Conservation (phyloP, 805 yeast genomes). For the Metahyphopichia silvanorum region DNA sequence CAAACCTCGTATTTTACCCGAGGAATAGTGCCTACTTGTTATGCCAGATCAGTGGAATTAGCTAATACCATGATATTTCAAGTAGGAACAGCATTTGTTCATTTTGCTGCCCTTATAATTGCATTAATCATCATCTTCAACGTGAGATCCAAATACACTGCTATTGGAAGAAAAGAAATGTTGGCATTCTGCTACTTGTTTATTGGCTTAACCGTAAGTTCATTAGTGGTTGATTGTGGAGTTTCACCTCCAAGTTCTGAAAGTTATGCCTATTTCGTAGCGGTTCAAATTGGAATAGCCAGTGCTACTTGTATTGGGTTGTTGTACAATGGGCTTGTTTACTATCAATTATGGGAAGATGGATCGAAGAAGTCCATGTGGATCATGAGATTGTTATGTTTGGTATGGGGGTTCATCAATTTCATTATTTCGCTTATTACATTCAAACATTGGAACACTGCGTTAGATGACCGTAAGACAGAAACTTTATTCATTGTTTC, state of each 20-base stretch:
- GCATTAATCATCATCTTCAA: conserved; percentile 70
- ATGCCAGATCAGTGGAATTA: conserved; percentile 78
- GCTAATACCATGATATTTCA: conserved; percentile 92
- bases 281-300: conserved; percentile 72
- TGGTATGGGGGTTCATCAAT: conserved; percentile 57
- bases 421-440: conserved; percentile 71
- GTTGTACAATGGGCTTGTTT: conserved; percentile 71
- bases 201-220: conserved; percentile 55
- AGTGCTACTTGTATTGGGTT: conserved; percentile 71
- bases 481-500: conserved; percentile 66
- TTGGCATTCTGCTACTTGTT: conserved; percentile 63
- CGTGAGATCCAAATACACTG: conserved; percentile 83
- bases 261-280: conserved; percentile 78
- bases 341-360: conserved; percentile 93
- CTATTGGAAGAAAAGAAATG: conserved; percentile 90
- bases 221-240: conserved; percentile 86
- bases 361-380: conserved; percentile 70
- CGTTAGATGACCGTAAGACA: conserved; percentile 51
- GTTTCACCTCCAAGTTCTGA: conserved; percentile 82
- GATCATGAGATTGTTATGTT: conserved; percentile 49
- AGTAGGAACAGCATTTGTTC: conserved; percentile 82
- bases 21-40: conserved; percentile 77
- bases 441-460: conserved; percentile 59
- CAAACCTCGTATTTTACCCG: conserved; percentile 30
- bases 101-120: conserved; percentile 68